Base-by-base conservation (phyloP, 208 protist genomes). In the Leptomonas pyrrhocoris region DNA sequence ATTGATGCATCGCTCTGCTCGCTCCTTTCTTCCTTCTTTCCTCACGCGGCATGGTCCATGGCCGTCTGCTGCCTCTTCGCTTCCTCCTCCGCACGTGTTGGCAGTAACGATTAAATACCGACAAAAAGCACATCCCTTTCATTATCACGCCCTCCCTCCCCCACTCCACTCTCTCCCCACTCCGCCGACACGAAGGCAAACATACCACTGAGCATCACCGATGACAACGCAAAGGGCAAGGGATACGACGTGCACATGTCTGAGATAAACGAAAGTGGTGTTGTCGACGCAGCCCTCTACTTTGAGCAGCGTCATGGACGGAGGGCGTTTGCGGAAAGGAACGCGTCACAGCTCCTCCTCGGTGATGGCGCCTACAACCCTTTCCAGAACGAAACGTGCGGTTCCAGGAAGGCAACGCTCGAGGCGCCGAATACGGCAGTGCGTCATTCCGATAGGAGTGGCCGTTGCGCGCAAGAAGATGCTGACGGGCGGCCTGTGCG, bases 281-380 rank as follows among this genome's bases (percentile, higher is more conserved):
- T 56, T 27, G 64, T 59, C 13, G 63, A 70, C 19, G 45, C 72
- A 3, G 36, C 42, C 25, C 27, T 51, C 12, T 23, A 75, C 40
- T 53, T 68, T 15, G 54, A 64, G 28, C 34, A 36, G 12, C 28
- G 54, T n/a, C 55, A 45, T 23, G 59, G 61, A 0, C 70, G 70
- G 9, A 56, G 36, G 23, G n/a, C 54, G 3, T 75, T 69, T 23
- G 23, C 21, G 23, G 45, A 48, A 21, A 64, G 59, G 21, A 64
- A 59, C 40, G 48, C 56, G 3, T 65, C 48, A 1, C 63, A 77
- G 30, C 59, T 66, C 48, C 21, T 2, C 1, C 31, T 69, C 18
- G 70, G 54, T 13, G 70, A 64, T 40, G 23, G 53, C 5, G 49
- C 63, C 4, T 66, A 54, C 43, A 28, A 63, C 43, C 27, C 58